A percentile compares a stretch with the other conserved stretches of the same genome.
These are phyloP conservation scores for Beta lomatogona DNA, from an alignment of 179 eudicot species.

Conservation along the genomic window DNA sequence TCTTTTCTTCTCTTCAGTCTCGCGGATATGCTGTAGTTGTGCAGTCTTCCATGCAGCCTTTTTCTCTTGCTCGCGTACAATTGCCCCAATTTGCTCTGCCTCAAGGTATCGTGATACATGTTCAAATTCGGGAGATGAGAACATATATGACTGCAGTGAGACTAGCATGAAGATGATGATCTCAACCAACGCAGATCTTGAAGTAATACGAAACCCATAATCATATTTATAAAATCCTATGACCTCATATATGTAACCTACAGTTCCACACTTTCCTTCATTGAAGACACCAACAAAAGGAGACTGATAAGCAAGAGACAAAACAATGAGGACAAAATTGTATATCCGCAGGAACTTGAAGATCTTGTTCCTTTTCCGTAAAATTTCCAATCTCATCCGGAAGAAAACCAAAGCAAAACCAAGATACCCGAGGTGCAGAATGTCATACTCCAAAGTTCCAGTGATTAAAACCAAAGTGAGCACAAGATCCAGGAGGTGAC, in stretches of 20 bases:
- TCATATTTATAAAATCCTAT: slow-evolving; percentile 96
- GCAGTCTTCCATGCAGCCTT: slow-evolving; percentile 98
- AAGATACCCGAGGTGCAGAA: slow-evolving; percentile 96
- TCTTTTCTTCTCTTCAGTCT: slow-evolving; percentile 82
- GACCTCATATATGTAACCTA: slow-evolving; percentile 83
- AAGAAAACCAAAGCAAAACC: slow-evolving; percentile 94
- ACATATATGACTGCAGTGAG: slow-evolving; percentile 94
- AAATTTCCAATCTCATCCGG: slow-evolving; percentile 84
- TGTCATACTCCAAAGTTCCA: slow-evolving; percentile 96
- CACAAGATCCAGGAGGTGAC: slow-evolving; percentile 98
- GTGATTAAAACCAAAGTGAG: slow-evolving; percentile 85
- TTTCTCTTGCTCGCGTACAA: slow-evolving; percentile 95
- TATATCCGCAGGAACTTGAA: slow-evolving; percentile 91
- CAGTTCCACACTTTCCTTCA: slow-evolving; percentile 83
- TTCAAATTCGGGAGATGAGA: slow-evolving; percentile 88
- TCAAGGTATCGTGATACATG: slow-evolving; percentile 95
- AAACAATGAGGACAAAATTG: slow-evolving; percentile 83
- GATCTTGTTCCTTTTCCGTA: slow-evolving; percentile 86
- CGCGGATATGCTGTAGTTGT: slow-evolving; percentile 86
- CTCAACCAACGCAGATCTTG: slow-evolving; percentile 97
- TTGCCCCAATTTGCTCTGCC: slow-evolving; percentile 99
- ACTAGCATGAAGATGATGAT: slow-evolving; percentile 86
- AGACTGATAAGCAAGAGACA: slow-evolving; percentile 97
- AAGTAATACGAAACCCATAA: slow-evolving; percentile 94
- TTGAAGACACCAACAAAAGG: slow-evolving; percentile 86